Conservation (phyloP, 352 stramenopile genomes). For the Aphanomyces cochlioides region DNA sequence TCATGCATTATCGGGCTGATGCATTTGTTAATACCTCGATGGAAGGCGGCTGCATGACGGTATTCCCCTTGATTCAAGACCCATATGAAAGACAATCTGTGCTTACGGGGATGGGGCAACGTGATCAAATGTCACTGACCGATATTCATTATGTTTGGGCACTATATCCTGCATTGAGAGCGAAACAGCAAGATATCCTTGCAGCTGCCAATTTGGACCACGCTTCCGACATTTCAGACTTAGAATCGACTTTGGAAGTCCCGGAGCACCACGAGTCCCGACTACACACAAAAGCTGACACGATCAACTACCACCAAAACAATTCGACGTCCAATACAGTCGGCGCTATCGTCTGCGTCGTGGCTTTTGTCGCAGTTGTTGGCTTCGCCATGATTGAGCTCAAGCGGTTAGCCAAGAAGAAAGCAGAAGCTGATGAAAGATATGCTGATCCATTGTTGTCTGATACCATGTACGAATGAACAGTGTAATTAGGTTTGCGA, state of each 20-base stretch:
- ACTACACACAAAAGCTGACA: conserved; percentile 55
- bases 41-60: conserved; percentile 53
- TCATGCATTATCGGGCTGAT: conserved; percentile 75
- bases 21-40: conserved; percentile 54
- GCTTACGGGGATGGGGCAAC: conserved; percentile 68
- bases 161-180: conserved; percentile 62
- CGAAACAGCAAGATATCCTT: neutral
- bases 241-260: neutral
- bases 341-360: conserved; percentile 56
- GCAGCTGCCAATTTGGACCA: neutral
- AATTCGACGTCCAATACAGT: conserved; percentile 39
- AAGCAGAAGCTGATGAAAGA: conserved; percentile 36
- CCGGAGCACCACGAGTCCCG: conserved; percentile 52
- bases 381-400: conserved; percentile 35
- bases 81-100: conserved; percentile 46
- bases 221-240: too few relatives aligned
- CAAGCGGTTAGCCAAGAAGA: conserved; percentile 13
- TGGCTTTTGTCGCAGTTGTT: conserved; percentile 38
- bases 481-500: neutral
- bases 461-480: conserved; percentile 29
- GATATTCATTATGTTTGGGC: conserved; percentile 75
- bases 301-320: conserved; percentile 26
- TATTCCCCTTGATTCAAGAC: conserved; percentile 60
- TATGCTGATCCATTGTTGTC: conserved; percentile 63
- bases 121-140: conserved; percentile 57